A percentile compares a stretch with the other conserved stretches of the same genome.
Evolutionary conservation across 306 rosid species (phyloP).

Genomic region (Hylodesmum podocarpum): DNA sequence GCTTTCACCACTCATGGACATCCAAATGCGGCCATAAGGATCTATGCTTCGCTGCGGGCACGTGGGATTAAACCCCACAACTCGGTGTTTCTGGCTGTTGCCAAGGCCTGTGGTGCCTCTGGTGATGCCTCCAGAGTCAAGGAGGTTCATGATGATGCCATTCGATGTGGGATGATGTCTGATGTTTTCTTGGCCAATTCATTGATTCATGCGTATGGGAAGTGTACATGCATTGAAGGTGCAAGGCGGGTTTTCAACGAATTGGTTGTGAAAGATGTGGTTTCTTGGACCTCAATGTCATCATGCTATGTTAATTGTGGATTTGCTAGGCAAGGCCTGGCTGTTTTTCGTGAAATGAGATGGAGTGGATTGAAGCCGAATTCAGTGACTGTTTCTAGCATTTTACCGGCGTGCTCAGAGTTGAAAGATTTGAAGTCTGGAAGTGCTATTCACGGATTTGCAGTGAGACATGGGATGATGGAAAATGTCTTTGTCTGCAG

Average conservation of each 20-base stretch:
- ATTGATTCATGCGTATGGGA: conserved; percentile 50
- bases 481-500: conserved; percentile 45
- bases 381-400: conserved; percentile 39
- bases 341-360: conserved; percentile 36
- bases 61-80: conserved; percentile 34
- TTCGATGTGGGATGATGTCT: conserved; percentile 34
- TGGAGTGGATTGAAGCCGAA: conserved; percentile 42
- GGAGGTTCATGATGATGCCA: conserved; percentile 39
- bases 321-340: conserved; percentile 35
- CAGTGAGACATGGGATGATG: conserved; percentile 36
- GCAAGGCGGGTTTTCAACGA: conserved; percentile 50
- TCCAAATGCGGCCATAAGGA: conserved; percentile 38
- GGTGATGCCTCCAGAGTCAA: conserved; percentile 42
- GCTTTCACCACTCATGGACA: conserved; percentile 41
- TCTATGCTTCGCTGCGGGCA: conserved; percentile 30
- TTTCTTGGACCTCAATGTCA: conserved; percentile 46
- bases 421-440: conserved; percentile 44
- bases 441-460: conserved; percentile 49
- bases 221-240: conserved; percentile 35
- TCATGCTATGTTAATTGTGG: conserved; percentile 42
- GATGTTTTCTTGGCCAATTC: conserved; percentile 42
- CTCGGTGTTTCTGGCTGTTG: conserved; percentile 34
- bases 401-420: conserved; percentile 48
- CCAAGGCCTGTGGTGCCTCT: conserved; percentile 49
- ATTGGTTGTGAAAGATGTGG: conserved; percentile 40